These are phyloP conservation scores for Rugosomyces carneus DNA, from an alignment of 1,284 basidiomycete species.

Conservation along the genomic window DNA sequence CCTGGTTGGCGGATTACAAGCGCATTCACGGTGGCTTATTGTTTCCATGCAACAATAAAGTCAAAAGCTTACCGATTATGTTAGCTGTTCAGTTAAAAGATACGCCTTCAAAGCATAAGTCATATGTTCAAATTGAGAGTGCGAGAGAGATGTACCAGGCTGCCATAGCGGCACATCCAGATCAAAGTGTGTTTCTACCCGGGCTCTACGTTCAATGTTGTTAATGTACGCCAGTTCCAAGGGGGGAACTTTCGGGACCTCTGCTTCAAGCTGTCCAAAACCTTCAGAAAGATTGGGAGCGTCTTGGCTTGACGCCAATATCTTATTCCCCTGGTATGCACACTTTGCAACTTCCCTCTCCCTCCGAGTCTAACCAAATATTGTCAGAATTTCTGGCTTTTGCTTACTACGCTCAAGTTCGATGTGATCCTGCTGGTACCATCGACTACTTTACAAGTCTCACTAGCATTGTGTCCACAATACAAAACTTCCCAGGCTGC, in stretches of 20 bases:
- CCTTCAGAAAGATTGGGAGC: conserved; percentile 35
- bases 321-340: conserved; percentile 56
- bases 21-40: conserved; percentile 39
- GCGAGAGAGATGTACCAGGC: conserved; percentile 64
- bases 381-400: conserved; percentile 60
- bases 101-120: conserved; percentile 23
- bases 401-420: conserved; percentile 70
- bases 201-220: conserved; percentile 2
- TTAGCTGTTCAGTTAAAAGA: conserved; percentile 34
- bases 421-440: conserved; percentile 65
- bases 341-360: conserved; percentile 1
- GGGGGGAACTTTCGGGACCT: conserved; percentile 38
- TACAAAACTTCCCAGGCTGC: conserved; percentile 40
- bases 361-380: conserved; percentile 4
- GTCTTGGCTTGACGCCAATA: conserved; percentile 57
- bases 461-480: conserved; percentile 40
- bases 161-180: conserved; percentile 67
- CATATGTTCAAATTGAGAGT: conserved; percentile 50
- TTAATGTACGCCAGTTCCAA: conserved; percentile 38
- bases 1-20: conserved; percentile 58
- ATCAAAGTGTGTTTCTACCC: conserved; percentile 53
- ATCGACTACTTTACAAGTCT: conserved; percentile 56
- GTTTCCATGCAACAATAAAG: conserved; percentile 1
- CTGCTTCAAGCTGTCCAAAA: conserved; percentile 32
- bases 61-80: conserved; percentile 1